Base-by-base conservation (phyloP, 768 basidiomycete species). In the Russula olivacea region DNA sequence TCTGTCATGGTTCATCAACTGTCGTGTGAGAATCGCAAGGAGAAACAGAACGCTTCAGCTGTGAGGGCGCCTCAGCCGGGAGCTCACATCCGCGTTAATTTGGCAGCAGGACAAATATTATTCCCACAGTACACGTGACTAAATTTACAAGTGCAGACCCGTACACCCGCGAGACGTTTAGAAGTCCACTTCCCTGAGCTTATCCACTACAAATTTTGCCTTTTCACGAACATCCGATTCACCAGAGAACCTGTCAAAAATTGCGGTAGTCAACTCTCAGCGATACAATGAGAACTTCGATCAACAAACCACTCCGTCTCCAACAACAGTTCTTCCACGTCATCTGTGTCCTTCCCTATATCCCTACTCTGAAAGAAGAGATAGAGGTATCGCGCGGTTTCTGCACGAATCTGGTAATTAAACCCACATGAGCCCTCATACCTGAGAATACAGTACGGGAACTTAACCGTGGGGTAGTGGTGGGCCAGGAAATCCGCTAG, bases 381-480 rank as follows among this genome's bases (percentile, higher is more conserved):
- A 70, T 93, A 97, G 9, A 97, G 72, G 65, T 88, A 83, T 72
- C 96, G 94, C 3, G 92, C 90, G 1, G 90, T 85, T 63, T 86
- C 84, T 11, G 85, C 79, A 59, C 94, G 86, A 60, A 94, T 78
- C 93, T 96, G 61, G 59, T 45, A 68, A 57, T 65, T 47, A 49
- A 48, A 64, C 34, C 32, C 48, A 38, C 53, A 48, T 58, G 47
- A 48, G 64, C 32, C 32, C 52, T 36, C 52, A 49, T 58, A 55
- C 56, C 58, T 61, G 54, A 59, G 65, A 66, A 60, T 54, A 63
- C 4, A 28, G 32, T 43, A 58, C 50, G 51, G 67, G n/a, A 45
- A 40, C 73, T 79, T 70, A 70, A 93, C 94, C 75, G 81, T 85
- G 47, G 94, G 93, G 74, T 88, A 93, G 57, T 81, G 77, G 73